These are phyloP conservation scores for Scytalidium lignicola DNA, from an alignment of 2,329 filamentous ascomycete genomes.

Conservation along the genomic window DNA sequence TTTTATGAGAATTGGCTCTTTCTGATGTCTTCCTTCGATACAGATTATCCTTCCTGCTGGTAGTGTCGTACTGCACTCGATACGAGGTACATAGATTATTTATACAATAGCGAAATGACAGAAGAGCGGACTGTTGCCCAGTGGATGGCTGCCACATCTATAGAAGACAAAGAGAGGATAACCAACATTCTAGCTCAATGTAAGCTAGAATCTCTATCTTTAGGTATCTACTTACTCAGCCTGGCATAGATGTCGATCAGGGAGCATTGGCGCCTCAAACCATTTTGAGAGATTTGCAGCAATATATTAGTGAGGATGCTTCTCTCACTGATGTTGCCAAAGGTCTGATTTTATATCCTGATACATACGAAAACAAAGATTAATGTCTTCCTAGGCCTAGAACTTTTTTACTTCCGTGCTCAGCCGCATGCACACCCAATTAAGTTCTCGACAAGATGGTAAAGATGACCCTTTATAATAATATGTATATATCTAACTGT, in stretches of 20 bases:
- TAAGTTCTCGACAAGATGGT: not conserved
- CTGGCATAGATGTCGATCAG: not conserved
- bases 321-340: not conserved
- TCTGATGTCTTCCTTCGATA: not conserved
- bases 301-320: not conserved
- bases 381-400: not conserved
- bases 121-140: not conserved
- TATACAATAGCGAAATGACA: not conserved
- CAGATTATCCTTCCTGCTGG: not conserved
- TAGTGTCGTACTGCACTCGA: too few relatives aligned
- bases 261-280: not conserved
- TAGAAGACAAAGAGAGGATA: not conserved
- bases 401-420: not conserved
- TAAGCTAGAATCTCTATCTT: not conserved
- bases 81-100: too few relatives aligned
- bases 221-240: not conserved
- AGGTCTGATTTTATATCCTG: not conserved
- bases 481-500: not conserved
- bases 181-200: not conserved
- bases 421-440: not conserved
- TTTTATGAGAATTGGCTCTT: not conserved
- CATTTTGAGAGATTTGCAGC: not conserved
- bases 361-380: not conserved
- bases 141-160: not conserved
- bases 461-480: not conserved